phyloP scores from a whole-genome alignment of 1,284 basidiomycete genomes.

The Cryptococcus deneoformans region DNA sequence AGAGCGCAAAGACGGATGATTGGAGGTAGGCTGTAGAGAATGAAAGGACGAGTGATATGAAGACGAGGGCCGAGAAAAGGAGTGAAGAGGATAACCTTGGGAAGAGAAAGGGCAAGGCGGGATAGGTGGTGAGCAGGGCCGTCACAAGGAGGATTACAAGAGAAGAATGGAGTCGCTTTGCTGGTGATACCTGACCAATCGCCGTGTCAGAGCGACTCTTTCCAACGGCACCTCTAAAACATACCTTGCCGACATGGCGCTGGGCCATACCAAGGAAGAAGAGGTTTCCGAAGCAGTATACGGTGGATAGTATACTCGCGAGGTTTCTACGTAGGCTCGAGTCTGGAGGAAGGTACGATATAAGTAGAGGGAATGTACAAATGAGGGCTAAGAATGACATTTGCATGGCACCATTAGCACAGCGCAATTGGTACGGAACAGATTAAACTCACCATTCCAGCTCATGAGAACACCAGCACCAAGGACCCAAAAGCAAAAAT shows the following conservation, averaged over 20 bases:
- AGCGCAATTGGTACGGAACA: neutral
- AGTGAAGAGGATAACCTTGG: conserved; percentile 28
- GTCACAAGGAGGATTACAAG: conserved; percentile 33
- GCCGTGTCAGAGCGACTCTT: neutral
- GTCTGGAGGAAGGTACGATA: conserved; percentile 31
- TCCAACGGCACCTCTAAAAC: neutral
- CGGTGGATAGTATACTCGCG: conserved; percentile 39
- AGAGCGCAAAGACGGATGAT: conserved; percentile 43
- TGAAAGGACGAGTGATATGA: conserved; percentile 35
- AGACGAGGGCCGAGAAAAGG: conserved; percentile 33
- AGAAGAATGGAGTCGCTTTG: conserved; percentile 31
- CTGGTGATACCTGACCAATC: conserved; percentile 30
- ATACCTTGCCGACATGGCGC: conserved; percentile 37
- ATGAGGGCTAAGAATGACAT: conserved; percentile 35
- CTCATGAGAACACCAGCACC: conserved; percentile 46
- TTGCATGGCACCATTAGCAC: too few species aligned
- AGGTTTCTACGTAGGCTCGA: conserved; percentile 28
- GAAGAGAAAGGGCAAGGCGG: conserved; percentile 38
- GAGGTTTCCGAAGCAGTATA: conserved; percentile 47
- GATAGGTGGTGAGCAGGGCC: conserved; percentile 34
- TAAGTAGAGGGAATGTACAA: conserved; percentile 43
- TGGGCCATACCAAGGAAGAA: conserved; percentile 48
- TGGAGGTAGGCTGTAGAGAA: conserved; percentile 43
- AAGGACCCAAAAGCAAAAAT: conserved; percentile 44
- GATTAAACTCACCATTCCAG: conserved; percentile 45